Conservation (phyloP, 768 basidiomycete genomes). For the Termitomyces sp. region DNA sequence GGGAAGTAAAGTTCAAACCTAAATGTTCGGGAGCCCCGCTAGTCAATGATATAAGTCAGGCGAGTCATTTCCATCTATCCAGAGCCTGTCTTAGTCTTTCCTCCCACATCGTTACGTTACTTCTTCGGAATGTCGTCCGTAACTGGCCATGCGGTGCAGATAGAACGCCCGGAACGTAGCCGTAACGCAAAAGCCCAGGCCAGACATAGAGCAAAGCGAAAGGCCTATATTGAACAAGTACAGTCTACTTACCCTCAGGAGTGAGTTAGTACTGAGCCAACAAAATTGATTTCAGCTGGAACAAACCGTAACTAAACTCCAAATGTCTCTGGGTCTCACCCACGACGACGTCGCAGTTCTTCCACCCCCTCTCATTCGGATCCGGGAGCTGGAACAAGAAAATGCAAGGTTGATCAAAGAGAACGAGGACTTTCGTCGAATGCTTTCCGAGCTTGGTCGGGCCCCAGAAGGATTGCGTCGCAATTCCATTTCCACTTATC, state of each 20-base stretch:
- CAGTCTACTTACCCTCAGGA: conserved; percentile 7
- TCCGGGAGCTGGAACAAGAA: conserved; percentile 81
- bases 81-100: conserved; percentile 42
- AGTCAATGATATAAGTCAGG: conserved; percentile 32
- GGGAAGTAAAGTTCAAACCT: conserved; percentile 28
- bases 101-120: conserved; percentile 43
- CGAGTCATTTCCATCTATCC: conserved; percentile 28
- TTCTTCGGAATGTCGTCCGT: conserved; percentile 53
- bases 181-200: conserved; percentile 88
- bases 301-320: conserved; percentile 80
- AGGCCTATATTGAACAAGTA: conserved; percentile 90
- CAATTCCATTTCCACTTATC: conserved; percentile 37
- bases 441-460: conserved; percentile 44
- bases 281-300: conserved; percentile 53
- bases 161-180: conserved; percentile 75
- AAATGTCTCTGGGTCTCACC: conserved; percentile 64
- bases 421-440: conserved; percentile 67
- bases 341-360: conserved; percentile 71
- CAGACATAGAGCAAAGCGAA: conserved; percentile 85
- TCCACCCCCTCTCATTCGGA: conserved; percentile 67
- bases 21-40: conserved; percentile 26
- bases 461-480: conserved; percentile 40
- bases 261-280: neutral
- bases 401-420: conserved; percentile 65
- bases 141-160: conserved; percentile 45